phyloP scores from a whole-genome alignment of 2,329 filamentous ascomycete genomes.

The Chaetothyriales sp. region DNA sequence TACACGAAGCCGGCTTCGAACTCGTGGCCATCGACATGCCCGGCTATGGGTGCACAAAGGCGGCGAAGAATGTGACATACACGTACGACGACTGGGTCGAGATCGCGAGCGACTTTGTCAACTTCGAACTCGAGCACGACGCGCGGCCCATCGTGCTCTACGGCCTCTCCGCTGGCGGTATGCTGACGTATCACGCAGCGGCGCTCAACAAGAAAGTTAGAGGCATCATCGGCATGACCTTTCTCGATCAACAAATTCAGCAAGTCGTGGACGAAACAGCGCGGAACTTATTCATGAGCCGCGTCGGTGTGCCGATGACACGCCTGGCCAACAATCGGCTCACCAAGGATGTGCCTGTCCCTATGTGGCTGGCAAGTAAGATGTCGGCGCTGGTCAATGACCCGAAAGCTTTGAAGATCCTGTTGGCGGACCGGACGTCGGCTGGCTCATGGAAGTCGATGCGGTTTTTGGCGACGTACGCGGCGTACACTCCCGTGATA shows the following conservation, averaged over 20 bases:
- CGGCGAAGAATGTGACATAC: neutral
- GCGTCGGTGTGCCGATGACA: neutral
- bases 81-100: constrained; percentile 1
- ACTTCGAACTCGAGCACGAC: constrained; percentile 1
- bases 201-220: constrained; percentile 1
- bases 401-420: neutral
- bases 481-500: neutral
- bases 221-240: neutral
- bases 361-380: constrained; percentile 1
- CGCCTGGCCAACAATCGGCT: neutral
- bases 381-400: constrained; percentile 1
- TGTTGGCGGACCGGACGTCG: constrained; percentile 1
- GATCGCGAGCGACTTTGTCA: neutral
- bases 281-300: neutral
- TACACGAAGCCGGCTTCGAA: neutral
- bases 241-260: constrained; percentile 1
- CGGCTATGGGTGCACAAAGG: constrained; percentile 1
- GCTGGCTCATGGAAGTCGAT: neutral
- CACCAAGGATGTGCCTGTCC: neutral
- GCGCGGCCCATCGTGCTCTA: neutral
- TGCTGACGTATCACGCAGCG: neutral
- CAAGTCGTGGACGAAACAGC: constrained; percentile 1
- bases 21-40: constrained; percentile 1
- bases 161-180: neutral
- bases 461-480: neutral